These are phyloP conservation scores for Trifolium fragiferum DNA, from an alignment of 306 rosid species.

Conservation along the genomic window DNA sequence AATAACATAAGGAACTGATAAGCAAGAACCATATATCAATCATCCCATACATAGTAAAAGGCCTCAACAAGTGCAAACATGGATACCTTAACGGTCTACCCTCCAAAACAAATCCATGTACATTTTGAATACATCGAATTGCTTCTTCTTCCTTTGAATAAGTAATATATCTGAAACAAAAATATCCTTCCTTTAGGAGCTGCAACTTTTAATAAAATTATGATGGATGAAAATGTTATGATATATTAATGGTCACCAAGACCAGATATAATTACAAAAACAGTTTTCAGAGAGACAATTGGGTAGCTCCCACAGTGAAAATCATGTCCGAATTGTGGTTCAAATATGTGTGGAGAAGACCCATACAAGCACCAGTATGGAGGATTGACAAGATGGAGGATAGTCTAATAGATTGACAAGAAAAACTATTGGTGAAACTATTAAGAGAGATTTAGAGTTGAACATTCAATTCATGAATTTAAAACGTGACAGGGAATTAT, in stretches of 20 bases:
- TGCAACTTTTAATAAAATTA: neutral
- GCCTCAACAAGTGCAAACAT: constrained; percentile 25
- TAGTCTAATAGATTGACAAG: neutral
- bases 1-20: constrained; percentile 4
- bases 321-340: neutral
- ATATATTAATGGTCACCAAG: neutral
- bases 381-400: constrained; percentile 1
- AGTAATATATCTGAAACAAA: constrained; percentile 85
- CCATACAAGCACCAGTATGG: constrained; percentile 1
- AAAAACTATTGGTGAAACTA: constrained; percentile 2
- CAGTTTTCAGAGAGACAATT: neutral
- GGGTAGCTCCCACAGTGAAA: constrained; percentile 2
- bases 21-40: constrained; percentile 19
- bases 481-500: neutral
- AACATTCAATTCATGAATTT: neutral
- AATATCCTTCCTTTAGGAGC: constrained; percentile 25
- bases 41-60: constrained; percentile 13
- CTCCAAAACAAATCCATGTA: constrained; percentile 96
- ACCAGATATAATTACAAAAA: constrained; percentile 5
- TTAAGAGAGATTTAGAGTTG: neutral
- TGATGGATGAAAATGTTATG: neutral
- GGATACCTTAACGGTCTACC: constrained; percentile 82
- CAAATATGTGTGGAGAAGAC: constrained; percentile 7
- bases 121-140: constrained; percentile 96
- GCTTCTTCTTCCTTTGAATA: constrained; percentile 97